Conservation (phyloP, 148 eudicot genomes). For the Chenopodium suecicum region DNA sequence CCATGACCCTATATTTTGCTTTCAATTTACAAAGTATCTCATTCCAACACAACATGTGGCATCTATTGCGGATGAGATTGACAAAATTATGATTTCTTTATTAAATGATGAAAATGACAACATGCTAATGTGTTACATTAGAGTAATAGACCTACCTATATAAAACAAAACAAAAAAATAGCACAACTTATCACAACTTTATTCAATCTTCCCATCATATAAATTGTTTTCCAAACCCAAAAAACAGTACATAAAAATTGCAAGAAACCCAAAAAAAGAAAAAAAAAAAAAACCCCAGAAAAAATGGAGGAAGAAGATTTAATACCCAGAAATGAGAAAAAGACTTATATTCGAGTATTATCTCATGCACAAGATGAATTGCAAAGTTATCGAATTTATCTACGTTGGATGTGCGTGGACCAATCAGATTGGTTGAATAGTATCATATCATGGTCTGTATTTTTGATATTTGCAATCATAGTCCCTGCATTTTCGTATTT, state of each 20-base stretch:
- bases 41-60: too few species aligned
- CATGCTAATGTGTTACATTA: neutral
- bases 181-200: neutral
- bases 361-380: conserved; percentile 74
- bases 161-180: too few species aligned
- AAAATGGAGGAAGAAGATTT: conserved; percentile 17
- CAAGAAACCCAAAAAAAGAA: neutral
- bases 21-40: too few species aligned
- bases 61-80: too few species aligned
- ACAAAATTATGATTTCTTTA: neutral
- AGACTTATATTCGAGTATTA: conserved; percentile 28
- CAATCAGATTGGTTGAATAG: conserved; percentile 47
- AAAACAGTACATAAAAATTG: neutral
- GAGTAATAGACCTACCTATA: neutral
- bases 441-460: conserved; percentile 57
- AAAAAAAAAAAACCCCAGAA: neutral
- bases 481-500: conserved; percentile 75
- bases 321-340: conserved; percentile 2
- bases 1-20: too few species aligned
- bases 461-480: conserved; percentile 44
- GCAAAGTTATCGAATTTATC: conserved; percentile 56
- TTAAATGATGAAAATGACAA: neutral
- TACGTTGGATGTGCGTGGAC: conserved; percentile 81
- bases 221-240: neutral
- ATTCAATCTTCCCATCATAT: neutral